Conservation (phyloP, 2,329 filamentous ascomycete species). For the Plectosphaerella sp. region DNA sequence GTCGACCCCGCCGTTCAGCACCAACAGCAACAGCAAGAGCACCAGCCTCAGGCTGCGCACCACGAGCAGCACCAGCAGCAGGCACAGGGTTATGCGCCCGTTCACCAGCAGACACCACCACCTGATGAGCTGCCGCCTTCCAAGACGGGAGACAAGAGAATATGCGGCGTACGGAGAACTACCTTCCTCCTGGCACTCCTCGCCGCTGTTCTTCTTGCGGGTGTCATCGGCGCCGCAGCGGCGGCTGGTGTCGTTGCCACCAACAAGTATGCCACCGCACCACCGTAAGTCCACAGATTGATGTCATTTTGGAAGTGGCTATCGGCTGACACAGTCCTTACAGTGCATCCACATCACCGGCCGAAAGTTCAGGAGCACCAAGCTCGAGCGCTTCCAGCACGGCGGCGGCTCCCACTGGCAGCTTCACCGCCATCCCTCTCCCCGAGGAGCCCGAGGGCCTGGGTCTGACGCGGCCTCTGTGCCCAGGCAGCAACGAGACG, state of each 20-base stretch:
- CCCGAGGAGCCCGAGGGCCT: slow-evolving; percentile 3
- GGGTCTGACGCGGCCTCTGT: not conserved
- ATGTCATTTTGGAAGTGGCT: not conserved
- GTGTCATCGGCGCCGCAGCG: slow-evolving; percentile 7
- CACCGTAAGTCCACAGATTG: not conserved
- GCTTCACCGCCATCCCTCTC: slow-evolving; percentile 6
- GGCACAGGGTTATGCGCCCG: not conserved
- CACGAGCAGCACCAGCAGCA: not conserved
- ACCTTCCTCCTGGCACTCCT: slow-evolving; percentile 6
- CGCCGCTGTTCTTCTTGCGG: slow-evolving; percentile 5
- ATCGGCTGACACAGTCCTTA: not conserved
- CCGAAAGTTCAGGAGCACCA: not conserved
- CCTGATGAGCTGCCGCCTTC: not conserved
- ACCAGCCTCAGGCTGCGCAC: not conserved
- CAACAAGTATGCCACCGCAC: not conserved
- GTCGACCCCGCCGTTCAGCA: not conserved
- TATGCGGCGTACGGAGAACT: slow-evolving; percentile 4
- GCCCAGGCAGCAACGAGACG: slow-evolving; percentile 6
- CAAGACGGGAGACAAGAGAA: not conserved
- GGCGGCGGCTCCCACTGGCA: not conserved
- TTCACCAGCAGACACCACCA: not conserved
- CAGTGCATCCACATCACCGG: not conserved
- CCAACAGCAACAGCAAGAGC: not conserved
- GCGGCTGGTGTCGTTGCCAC: slow-evolving; percentile 1
- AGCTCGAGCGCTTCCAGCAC: not conserved